Conservation (phyloP, 768 basidiomycete genomes). For the Boletus edulis region DNA sequence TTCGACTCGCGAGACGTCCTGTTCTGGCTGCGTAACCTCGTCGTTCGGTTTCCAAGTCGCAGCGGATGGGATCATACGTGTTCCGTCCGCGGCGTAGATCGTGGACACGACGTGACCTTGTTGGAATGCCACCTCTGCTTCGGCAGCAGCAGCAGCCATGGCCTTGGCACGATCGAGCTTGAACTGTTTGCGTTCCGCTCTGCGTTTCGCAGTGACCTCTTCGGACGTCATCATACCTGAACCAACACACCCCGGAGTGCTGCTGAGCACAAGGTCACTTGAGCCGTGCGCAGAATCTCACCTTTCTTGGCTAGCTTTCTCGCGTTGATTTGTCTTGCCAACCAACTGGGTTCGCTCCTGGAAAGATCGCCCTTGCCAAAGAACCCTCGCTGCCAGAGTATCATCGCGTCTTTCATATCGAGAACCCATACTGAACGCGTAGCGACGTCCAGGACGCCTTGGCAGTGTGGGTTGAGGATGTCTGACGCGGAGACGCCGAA, state of each 20-base stretch:
- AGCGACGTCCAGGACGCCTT: constrained; percentile 70
- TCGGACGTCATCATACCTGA: constrained; percentile 65
- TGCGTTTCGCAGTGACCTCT: constrained; percentile 83
- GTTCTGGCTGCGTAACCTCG: constrained; percentile 13
- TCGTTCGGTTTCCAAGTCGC: constrained; percentile 71
- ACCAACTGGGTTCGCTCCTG: constrained; percentile 94
- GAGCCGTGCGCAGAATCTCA: constrained; percentile 22
- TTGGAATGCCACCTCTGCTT: constrained; percentile 74
- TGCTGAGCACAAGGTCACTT: not conserved
- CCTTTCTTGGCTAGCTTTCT: constrained; percentile 54
- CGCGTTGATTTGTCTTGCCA: constrained; percentile 70
- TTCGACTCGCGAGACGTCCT: constrained; percentile 13
- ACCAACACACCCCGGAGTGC: not conserved
- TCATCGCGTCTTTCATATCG: constrained; percentile 55
- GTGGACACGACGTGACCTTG: constrained; percentile 66
- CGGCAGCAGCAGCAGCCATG: constrained; percentile 76
- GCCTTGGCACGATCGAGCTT: constrained; percentile 90
- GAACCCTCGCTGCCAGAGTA: constrained; percentile 89
- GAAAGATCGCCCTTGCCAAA: constrained; percentile 97
- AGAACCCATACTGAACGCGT: constrained; percentile 91
- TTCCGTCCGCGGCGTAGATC: constrained; percentile 49
- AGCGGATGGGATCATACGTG: constrained; percentile 63
- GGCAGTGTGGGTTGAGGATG: constrained; percentile 68
- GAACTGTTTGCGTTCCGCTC: constrained; percentile 87
- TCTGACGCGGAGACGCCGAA: constrained; percentile 59